Percentiles rank a stretch among this genome's conserved stretches.
Evolutionary conservation across 176 grass and related monocot species (phyloP).

Genomic region (Poa pratensis): DNA sequence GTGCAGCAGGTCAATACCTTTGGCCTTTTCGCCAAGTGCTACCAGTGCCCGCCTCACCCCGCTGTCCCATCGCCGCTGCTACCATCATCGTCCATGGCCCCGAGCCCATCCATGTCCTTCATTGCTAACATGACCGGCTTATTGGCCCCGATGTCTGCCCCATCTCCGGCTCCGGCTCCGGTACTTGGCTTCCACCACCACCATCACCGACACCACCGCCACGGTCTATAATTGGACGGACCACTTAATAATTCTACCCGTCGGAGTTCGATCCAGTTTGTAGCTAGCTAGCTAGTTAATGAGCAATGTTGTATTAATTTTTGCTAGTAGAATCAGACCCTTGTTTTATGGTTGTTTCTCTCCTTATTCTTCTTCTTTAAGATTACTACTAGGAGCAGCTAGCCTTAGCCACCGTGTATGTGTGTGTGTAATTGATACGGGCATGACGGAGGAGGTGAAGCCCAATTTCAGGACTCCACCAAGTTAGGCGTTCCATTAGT

Average conservation of each 20-base stretch:
- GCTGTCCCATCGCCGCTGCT: not conserved
- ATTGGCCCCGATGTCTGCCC: slow-evolving; percentile 25
- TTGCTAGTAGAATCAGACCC: not conserved
- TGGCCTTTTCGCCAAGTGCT: slow-evolving; percentile 94
- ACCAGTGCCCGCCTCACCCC: slow-evolving; percentile 71
- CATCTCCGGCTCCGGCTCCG: slow-evolving; percentile 32
- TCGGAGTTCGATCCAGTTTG: slow-evolving; percentile 7
- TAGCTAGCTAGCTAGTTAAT: slow-evolving; percentile 40
- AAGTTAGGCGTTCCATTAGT: too few species aligned
- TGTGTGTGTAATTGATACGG: too few species aligned
- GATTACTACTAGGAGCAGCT: not conserved
- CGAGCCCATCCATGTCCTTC: slow-evolving; percentile 21
- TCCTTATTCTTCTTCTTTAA: not conserved
- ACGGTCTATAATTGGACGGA: slow-evolving; percentile 33
- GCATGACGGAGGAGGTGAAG: too few species aligned
- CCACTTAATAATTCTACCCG: not conserved
- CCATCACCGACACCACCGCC: slow-evolving; percentile 56
- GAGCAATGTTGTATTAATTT: slow-evolving; percentile 16
- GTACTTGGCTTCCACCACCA: slow-evolving; percentile 39
- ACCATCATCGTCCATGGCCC: slow-evolving; percentile 1
- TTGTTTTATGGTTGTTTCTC: not conserved
- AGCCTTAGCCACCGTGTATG: not conserved
- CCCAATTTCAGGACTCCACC: too few species aligned
- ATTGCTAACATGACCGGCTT: slow-evolving; percentile 24
- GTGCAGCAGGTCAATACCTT: slow-evolving; percentile 78